Percentiles rank a stretch among this genome's conserved stretches.
Conservation (phyloP, 306 rosid genomes). For the Pyrus betulifolia region DNA sequence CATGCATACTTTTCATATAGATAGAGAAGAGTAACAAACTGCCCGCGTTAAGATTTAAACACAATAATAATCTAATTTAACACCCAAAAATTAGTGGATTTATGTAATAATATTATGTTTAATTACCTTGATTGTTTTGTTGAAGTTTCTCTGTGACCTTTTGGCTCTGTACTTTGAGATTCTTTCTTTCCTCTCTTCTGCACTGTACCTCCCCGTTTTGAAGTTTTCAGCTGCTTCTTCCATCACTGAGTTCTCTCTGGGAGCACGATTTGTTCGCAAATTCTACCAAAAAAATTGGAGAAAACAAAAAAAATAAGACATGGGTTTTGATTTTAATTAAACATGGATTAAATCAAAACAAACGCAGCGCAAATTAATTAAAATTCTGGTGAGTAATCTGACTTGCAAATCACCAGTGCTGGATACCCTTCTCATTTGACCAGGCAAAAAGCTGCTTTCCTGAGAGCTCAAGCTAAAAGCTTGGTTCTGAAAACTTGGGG, state of each 20-base stretch:
- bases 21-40: slow-evolving; percentile 7
- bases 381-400: not conserved
- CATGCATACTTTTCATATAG: slow-evolving; percentile 69
- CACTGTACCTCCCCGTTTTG: slow-evolving; percentile 73
- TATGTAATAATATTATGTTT: not conserved
- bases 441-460: slow-evolving; percentile 28
- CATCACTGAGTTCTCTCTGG: slow-evolving; percentile 33
- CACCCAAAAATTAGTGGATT: not conserved
- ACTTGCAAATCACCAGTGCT: slow-evolving; percentile 89
- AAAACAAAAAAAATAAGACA: not conserved
- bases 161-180: slow-evolving; percentile 92
- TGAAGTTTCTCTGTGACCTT: slow-evolving; percentile 84
- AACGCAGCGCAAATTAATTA: not conserved
- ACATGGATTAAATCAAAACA: not conserved
- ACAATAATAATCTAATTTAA: not conserved
- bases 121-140: slow-evolving; percentile 83
- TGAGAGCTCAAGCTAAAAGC: slow-evolving; percentile 30
- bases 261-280: slow-evolving; percentile 22
- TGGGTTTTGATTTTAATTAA: not conserved
- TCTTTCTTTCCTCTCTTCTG: slow-evolving; percentile 77
- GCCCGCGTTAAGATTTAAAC: not conserved
- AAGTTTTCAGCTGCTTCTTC: slow-evolving; percentile 46
- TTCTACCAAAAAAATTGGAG: slow-evolving; percentile 23
- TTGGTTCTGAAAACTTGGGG: slow-evolving; percentile 28
- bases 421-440: slow-evolving; percentile 53